Conservation (phyloP, 1,284 basidiomycete species). For the Puccinia hordei region DNA sequence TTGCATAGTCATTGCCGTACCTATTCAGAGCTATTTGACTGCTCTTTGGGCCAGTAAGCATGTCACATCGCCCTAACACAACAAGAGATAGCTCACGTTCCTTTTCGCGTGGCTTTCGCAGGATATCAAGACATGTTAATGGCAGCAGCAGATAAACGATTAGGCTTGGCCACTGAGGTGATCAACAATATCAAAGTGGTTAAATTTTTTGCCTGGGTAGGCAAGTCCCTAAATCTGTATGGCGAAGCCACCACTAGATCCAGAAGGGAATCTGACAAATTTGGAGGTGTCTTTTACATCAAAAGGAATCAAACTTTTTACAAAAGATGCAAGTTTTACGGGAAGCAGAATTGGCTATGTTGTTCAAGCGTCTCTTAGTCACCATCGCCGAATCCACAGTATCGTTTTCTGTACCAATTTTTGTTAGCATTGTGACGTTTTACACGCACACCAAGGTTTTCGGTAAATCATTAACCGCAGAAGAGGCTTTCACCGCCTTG, state of each 20-base stretch:
- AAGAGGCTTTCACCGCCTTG: slow-evolving; percentile 64
- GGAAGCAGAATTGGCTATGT: slow-evolving; percentile 59
- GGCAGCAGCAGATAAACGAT: slow-evolving; percentile 64
- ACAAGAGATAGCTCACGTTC: neutral
- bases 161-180: slow-evolving; percentile 65
- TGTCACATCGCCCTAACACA: neutral
- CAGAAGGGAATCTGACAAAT: slow-evolving; percentile 57
- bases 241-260: neutral
- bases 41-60: slow-evolving; percentile 34
- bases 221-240: slow-evolving; percentile 54
- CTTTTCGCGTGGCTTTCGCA: slow-evolving; percentile 53
- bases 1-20: slow-evolving; percentile 30
- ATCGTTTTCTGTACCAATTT: slow-evolving; percentile 61
- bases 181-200: slow-evolving; percentile 63
- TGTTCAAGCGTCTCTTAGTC: slow-evolving; percentile 32
- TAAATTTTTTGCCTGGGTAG: slow-evolving; percentile 56
- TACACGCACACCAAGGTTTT: slow-evolving; percentile 62
- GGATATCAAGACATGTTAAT: slow-evolving; percentile 62
- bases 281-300: slow-evolving; percentile 59
- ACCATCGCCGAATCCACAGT: slow-evolving; percentile 58
- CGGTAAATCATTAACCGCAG: slow-evolving; percentile 59
- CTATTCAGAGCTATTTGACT: slow-evolving; percentile 46
- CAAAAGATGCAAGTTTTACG: slow-evolving; percentile 62
- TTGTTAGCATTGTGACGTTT: slow-evolving; percentile 63
- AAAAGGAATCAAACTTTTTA: slow-evolving; percentile 61